These are phyloP conservation scores for Talaromyces adpressus DNA, from an alignment of 495 filamentous ascomycete genomes.

Conservation along the genomic window DNA sequence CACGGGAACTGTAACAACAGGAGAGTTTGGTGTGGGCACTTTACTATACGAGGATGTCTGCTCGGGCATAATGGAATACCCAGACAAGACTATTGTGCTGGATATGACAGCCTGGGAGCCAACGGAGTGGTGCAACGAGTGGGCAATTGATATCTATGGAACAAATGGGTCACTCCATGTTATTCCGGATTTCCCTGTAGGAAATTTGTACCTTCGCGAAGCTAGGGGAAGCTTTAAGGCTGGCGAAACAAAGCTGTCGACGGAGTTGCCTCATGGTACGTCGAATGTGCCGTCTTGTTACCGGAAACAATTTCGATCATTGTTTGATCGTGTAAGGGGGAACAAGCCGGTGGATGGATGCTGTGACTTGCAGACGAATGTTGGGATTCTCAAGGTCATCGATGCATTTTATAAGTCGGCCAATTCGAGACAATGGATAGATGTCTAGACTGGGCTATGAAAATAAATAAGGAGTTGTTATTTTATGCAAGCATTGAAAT, in stretches of 20 bases:
- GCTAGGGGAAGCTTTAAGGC: slow-evolving; percentile 10
- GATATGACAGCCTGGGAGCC: slow-evolving; percentile 14
- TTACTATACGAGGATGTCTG: slow-evolving; percentile 13
- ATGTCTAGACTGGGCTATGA: neutral
- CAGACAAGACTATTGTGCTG: slow-evolving; percentile 7
- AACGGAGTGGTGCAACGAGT: slow-evolving; percentile 15
- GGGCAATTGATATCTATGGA: slow-evolving; percentile 15
- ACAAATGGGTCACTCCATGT: slow-evolving; percentile 13
- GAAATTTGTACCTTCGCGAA: slow-evolving; percentile 9
- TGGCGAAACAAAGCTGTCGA: slow-evolving; percentile 12
- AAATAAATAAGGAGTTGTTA: too few relatives aligned
- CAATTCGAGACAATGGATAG: slow-evolving; percentile 10
- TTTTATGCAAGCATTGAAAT: too few relatives aligned
- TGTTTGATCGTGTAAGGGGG: slow-evolving; percentile 10
- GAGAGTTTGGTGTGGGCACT: slow-evolving; percentile 10
- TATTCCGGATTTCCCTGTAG: slow-evolving; percentile 12
- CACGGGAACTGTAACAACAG: slow-evolving; percentile 2
- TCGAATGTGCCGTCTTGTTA: slow-evolving; percentile 13
- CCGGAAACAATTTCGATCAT: slow-evolving; percentile 10
- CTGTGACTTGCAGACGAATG: slow-evolving; percentile 11
- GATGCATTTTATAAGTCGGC: slow-evolving; percentile 16
- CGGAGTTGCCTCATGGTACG: slow-evolving; percentile 11
- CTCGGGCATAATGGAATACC: slow-evolving; percentile 13
- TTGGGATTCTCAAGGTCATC: slow-evolving; percentile 11
- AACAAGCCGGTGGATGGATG: neutral